These are phyloP conservation scores for Talaromyces sp. DNA, from an alignment of 2,329 filamentous ascomycete species.

Conservation along the genomic window DNA sequence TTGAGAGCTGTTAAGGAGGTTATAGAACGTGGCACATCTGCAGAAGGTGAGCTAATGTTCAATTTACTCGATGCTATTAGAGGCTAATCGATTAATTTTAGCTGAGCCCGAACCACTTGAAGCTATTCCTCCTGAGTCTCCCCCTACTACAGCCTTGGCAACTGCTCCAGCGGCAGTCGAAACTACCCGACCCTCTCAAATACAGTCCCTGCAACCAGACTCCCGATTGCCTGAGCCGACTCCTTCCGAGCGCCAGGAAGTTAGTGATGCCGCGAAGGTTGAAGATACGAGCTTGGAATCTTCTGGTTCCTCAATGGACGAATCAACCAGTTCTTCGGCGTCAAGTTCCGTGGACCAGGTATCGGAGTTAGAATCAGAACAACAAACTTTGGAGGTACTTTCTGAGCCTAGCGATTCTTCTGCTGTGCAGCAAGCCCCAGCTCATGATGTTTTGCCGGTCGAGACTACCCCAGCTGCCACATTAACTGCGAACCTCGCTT, in stretches of 20 bases:
- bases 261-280: conserved; percentile 6
- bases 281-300: conserved; percentile 15
- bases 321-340: conserved; percentile 30
- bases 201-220: background rate
- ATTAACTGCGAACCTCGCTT: background rate
- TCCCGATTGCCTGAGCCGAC: background rate
- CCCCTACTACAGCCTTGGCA: background rate
- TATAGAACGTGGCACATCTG: conserved; percentile 15
- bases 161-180: background rate
- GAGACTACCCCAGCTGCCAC: background rate
- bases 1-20: conserved; percentile 35
- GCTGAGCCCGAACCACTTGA: background rate
- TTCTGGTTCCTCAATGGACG: conserved; percentile 37
- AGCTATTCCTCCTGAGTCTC: background rate
- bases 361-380: background rate
- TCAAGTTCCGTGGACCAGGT: conserved; percentile 18
- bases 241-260: background rate
- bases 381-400: background rate
- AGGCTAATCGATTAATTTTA: background rate
- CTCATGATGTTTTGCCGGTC: background rate
- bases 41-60: conserved; percentile 16
- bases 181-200: background rate
- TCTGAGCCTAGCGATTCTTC: background rate
- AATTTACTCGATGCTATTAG: background rate
- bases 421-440: background rate